Base-by-base conservation (phyloP, 2,329 filamentous ascomycete species). In the Hyphodiscus sp. region DNA sequence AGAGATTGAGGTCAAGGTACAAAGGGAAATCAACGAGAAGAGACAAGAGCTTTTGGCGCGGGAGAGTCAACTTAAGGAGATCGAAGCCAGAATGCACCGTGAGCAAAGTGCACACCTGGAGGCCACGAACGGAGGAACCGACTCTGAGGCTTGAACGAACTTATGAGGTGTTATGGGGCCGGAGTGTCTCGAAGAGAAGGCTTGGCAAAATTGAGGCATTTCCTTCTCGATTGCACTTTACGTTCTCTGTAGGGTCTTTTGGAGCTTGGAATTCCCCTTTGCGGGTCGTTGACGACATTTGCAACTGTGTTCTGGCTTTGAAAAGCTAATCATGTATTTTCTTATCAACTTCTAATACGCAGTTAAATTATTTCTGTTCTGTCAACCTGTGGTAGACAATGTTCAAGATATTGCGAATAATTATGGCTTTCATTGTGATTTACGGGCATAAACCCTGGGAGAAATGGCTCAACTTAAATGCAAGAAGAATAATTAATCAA, bases 11-110 rank as follows among this genome's bases (percentile, higher is more conserved):
- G 80, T 96, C 78, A 99, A 99, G 86, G 94, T 99, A 60, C 94
- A 99, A 78, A 89, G 94, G 70, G 94, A 99, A 76, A 99, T 99
- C 79, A 96, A 96, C 76, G 94, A 97, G 83, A 99, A 99, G 84
- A 86, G 94, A 77, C 94, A 99, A 77, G 94, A 99, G 76, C 82
- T 99, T 58, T 73, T 99, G 74, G 94, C 94, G 61, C 91, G 94
- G 73, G 94, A 99, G 78, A 96, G 91, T 68, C 94, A 99, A 77
- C 84, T 99, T 66, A 92, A 94, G 75, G 94, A 99, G 79, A 96
- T 99, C 70, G 92, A 97, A 76, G 92, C 91, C 59, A 87, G 92
- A 69, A 96, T 97, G 92, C 86, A 91, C 70, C 85, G 91, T 71
- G 90, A 95, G 75, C 80, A 85, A 61, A 85, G 81, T 68, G 75